Base-by-base conservation (phyloP, 371 early-diverging fungal genomes). In the Parasitella parasitica region DNA sequence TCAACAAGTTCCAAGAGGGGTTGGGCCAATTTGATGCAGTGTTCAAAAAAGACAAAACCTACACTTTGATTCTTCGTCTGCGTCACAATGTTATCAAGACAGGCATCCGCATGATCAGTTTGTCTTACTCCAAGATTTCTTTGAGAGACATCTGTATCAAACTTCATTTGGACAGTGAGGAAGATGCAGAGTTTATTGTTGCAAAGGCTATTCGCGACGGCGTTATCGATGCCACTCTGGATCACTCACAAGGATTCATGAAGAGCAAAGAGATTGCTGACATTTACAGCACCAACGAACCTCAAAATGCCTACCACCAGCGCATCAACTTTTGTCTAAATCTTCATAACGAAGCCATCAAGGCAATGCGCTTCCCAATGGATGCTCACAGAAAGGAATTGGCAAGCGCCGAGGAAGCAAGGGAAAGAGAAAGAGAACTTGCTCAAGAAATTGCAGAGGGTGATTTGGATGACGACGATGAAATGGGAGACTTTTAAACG, bases 81-180 rank as follows among this genome's bases (percentile, higher is more conserved):
- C 96, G 97, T 52, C 98, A 98, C 79, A 97, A 97, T 73, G 99
- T 98, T 56, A 97, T 98, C 85, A 97, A 96, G 86, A 91, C 99
- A 2, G 99, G 98, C 52, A 91, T 98, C 57, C 91, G 97, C 48
- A 94, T 92, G 91, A 95, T 98, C 74, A 90, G 91, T 74, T 69
- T 95, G 56, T 90, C 96, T 3, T 98, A 98, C 77, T 94, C 96
- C 18, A 91, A 93, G 56, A 97, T 98, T 61, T 93, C 97, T n/a
- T 81, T 98, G 64, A 78, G 93, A 26, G 99, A 98, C 64, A 95
- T 98, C 54, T 96, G 97, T 77, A 76, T 95, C 68, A 96, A 96
- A 78, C 84, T 98, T 61, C 95, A 96, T 61, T 72, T 98, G 74
- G 97, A 97, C 70, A 91, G 94, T 65, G 99, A 97, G 70, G 96